These are phyloP conservation scores for Lanmaoa rubissima DNA, from an alignment of 768 basidiomycete species.

Conservation along the genomic window DNA sequence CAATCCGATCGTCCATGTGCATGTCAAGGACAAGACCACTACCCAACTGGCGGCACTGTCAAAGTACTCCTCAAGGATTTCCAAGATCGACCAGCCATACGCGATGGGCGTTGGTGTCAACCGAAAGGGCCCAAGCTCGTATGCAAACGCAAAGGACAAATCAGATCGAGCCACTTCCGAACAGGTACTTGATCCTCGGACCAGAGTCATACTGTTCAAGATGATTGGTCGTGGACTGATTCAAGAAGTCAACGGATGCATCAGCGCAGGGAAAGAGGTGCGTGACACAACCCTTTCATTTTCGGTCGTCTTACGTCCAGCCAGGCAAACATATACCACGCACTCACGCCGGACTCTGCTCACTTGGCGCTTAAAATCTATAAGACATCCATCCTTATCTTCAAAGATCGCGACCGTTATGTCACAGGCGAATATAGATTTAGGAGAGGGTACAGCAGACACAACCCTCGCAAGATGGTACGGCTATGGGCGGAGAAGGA, in stretches of 20 bases:
- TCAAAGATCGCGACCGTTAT: conserved; percentile 97
- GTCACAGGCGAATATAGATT: conserved; percentile 97
- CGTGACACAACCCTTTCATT: conserved; percentile 9
- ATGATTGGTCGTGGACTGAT: conserved; percentile 91
- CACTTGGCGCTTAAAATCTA: conserved; percentile 96
- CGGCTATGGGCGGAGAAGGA: conserved; percentile 99
- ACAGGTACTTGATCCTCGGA: conserved; percentile 96
- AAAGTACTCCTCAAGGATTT: conserved; percentile 73
- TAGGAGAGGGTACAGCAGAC: conserved; percentile 80
- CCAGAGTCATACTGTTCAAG: conserved; percentile 90
- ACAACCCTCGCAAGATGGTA: conserved; percentile 98
- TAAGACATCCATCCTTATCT: conserved; percentile 96
- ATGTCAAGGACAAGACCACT: conserved; percentile 55
- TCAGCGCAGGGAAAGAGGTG: conserved; percentile 98
- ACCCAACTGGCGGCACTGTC: conserved; percentile 75
- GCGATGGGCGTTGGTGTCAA: conserved; percentile 73
- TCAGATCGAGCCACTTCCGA: conserved; percentile 95
- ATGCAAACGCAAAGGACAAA: conserved; percentile 91
- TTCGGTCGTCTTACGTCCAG: conserved; percentile 4
- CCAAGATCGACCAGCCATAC: conserved; percentile 76
- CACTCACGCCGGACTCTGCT: conserved; percentile 47
- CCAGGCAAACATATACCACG: conserved; percentile 97
- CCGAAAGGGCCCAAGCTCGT: conserved; percentile 86
- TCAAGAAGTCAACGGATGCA: conserved; percentile 90
- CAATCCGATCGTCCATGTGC: conserved; percentile 25